Base-by-base conservation (phyloP, 352 stramenopile species). In the Pythium vanterpoolii region DNA sequence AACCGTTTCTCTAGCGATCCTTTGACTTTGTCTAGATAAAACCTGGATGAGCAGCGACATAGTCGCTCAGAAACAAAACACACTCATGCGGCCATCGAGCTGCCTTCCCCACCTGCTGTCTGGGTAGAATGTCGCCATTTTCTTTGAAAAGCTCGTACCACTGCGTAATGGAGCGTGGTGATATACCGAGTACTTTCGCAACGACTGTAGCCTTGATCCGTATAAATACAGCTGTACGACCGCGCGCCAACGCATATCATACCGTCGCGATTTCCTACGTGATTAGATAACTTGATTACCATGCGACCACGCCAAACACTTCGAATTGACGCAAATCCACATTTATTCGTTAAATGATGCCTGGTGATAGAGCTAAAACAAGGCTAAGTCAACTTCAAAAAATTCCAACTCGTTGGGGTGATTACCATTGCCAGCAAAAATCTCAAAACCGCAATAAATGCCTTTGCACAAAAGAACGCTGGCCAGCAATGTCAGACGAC, bases 21-120 rank as follows among this genome's bases (percentile, higher is more conserved):
- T 49, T 62, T 33, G 5, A 72, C 55, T 36, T 72, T 59, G 46
- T 74, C 59, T 5, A 72, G 44, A 27, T 72, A 74, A 47, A 74
- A 69, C 68, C 69, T 10, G 59, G 63, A 26, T 74, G 68, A 18
- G 16, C 14, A 16, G 56, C 21, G 1, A 71, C 56, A n/a, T 66
- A 74, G 0, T 51, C 24, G 0, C 59, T 23, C 0, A 69, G 59
- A 21, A 69, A 69, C 0, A 27, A 13, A 27, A 64, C 18, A 34
- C 27, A 54, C 0, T 50, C 24, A 19, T 16, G 5, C 0, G 36
- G 51, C 36, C 51, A 58, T 26, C 50, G 45, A 4, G 13, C 13
- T 38, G 3, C 16, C 11, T 13, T 51, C 7, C 26, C 45, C 24
- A 10, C 27, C 38, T 36, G 27, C 24, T 39, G 26, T 8, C 10